Percentiles rank a stretch among this genome's conserved stretches.
Evolutionary conservation across 225 moss, liverwort and hornwort genomes (phyloP).

Genomic region (Sphagnum contortum): DNA sequence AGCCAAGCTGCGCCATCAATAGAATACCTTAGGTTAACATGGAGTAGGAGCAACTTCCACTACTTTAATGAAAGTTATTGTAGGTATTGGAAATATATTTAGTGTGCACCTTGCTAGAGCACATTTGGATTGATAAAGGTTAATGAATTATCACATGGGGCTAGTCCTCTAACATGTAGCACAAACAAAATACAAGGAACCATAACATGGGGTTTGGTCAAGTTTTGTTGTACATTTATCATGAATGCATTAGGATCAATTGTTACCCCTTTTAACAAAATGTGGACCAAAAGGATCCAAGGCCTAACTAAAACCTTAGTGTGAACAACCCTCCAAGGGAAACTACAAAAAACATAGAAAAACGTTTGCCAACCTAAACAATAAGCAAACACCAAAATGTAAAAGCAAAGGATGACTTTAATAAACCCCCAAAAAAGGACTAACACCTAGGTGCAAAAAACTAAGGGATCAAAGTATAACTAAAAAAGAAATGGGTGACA

Average conservation of each 20-base stretch:
- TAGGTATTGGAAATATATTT: conserved; percentile 13
- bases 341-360: conserved; percentile 10
- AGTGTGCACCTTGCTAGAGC: conserved; percentile 5
- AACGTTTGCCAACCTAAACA: conserved; percentile 13
- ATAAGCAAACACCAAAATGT: conserved; percentile 17
- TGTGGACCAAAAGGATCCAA: conserved; percentile 6
- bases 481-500: conserved; percentile 4
- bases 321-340: conserved; percentile 6
- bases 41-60: not conserved
- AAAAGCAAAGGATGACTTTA: conserved; percentile 15
- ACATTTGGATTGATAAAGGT: conserved; percentile 4
- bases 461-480: conserved; percentile 3
- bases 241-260: conserved; percentile 11
- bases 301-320: conserved; percentile 11
- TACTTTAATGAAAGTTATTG: not conserved
- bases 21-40: conserved; percentile 5
- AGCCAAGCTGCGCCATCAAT: not conserved
- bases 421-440: conserved; percentile 2
- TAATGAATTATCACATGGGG: conserved; percentile 1
- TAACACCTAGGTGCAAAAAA: conserved; percentile 8
- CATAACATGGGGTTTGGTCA: conserved; percentile 7
- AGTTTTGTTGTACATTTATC: conserved; percentile 15
- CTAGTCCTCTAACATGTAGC: not conserved
- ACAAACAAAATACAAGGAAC: conserved; percentile 3
- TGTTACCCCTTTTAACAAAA: conserved; percentile 11